Conservation (phyloP, 176 grass and related monocot species). For the Triticum dicoccoides region DNA sequence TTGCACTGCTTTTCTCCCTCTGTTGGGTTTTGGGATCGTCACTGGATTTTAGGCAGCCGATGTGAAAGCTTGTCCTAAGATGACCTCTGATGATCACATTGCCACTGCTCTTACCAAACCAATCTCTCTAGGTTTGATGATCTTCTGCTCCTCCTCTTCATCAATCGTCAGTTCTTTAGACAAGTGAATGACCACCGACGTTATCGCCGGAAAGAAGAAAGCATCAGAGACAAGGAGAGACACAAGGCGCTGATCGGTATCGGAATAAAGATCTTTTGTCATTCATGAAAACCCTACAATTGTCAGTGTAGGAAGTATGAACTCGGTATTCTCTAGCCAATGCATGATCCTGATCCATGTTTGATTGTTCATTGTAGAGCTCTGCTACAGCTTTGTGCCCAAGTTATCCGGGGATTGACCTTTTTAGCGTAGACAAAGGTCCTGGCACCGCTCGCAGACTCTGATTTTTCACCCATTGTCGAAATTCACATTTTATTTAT, state of each 20-base stretch:
- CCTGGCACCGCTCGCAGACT: background rate
- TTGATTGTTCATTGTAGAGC: background rate
- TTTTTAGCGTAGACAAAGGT: constrained; percentile 3
- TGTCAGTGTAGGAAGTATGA: background rate
- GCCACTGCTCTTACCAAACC: background rate
- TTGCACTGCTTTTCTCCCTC: background rate
- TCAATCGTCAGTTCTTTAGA: background rate
- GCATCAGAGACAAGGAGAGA: background rate
- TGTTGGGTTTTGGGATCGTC: background rate
- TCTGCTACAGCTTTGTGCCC: background rate
- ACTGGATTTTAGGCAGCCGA: background rate
- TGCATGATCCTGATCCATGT: background rate
- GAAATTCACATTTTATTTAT: background rate
- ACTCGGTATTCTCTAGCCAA: background rate
- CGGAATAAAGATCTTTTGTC: background rate
- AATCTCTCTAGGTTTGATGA: background rate
- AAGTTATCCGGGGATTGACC: background rate
- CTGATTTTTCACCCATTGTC: background rate
- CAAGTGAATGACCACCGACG: background rate
- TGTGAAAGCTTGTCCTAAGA: background rate
- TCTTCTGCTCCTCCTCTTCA: background rate
- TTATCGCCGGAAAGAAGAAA: background rate
- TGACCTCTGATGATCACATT: background rate
- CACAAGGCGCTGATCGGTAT: background rate
- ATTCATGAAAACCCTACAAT: background rate